Evolutionary conservation across 2,329 filamentous ascomycete genomes (phyloP).

Genomic region (Cordyceps fumosorosea): DNA sequence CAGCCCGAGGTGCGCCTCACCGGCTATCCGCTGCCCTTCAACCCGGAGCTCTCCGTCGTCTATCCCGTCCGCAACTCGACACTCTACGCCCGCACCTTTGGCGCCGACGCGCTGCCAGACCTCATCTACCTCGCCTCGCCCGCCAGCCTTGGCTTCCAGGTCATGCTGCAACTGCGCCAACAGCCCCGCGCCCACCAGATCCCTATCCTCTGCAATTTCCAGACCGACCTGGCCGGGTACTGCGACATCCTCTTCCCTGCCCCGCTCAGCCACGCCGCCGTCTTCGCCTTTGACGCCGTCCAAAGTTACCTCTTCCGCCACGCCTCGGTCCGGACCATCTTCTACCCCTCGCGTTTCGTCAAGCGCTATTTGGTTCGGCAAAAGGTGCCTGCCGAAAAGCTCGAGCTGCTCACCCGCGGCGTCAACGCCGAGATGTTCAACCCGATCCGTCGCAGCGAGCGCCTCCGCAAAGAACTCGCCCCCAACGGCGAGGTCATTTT

Average conservation of each 20-base stretch:
- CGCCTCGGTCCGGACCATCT: slow-evolving; percentile 55
- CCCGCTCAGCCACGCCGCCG: slow-evolving; percentile 54
- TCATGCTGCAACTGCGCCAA: slow-evolving; percentile 62
- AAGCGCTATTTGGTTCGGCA: slow-evolving; percentile 52
- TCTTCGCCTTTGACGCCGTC: slow-evolving; percentile 54
- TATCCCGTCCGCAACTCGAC: slow-evolving; percentile 61
- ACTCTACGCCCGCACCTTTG: slow-evolving; percentile 55
- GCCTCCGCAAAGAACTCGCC: slow-evolving; percentile 47
- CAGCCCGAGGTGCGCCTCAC: slow-evolving; percentile 50
- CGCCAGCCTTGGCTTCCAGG: slow-evolving; percentile 63
- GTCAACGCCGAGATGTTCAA: slow-evolving; percentile 59
- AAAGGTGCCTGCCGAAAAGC: slow-evolving; percentile 48
- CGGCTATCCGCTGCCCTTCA: slow-evolving; percentile 63
- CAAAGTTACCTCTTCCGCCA: slow-evolving; percentile 62
- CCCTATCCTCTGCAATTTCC: slow-evolving; percentile 61
- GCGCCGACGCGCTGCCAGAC: slow-evolving; percentile 45
- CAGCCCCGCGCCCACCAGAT: slow-evolving; percentile 47
- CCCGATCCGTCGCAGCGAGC: slow-evolving; percentile 44
- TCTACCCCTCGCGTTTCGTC: slow-evolving; percentile 62
- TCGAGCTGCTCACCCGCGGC: slow-evolving; percentile 56
- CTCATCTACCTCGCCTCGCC: slow-evolving; percentile 65
- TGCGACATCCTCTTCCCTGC: slow-evolving; percentile 62
- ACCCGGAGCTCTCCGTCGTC: slow-evolving; percentile 63
- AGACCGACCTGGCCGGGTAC: slow-evolving; percentile 65
- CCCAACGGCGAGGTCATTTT: slow-evolving; percentile 59